Percentiles rank a stretch among this genome's conserved stretches.
These are phyloP conservation scores for Nakataea oryzae DNA, from an alignment of 2,329 filamentous ascomycete genomes.

Conservation along the genomic window DNA sequence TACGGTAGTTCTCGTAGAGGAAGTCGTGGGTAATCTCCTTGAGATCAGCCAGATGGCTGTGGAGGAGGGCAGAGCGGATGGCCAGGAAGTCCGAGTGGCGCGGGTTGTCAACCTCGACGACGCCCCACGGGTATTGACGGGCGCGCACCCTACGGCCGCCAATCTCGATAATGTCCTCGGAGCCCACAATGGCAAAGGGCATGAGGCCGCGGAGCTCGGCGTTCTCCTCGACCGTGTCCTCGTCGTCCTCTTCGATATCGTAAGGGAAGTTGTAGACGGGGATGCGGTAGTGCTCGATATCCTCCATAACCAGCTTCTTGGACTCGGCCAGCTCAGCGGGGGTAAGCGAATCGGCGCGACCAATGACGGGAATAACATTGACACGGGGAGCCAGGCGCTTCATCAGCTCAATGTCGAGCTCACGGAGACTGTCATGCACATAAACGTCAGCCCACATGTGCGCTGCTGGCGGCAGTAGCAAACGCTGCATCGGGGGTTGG, in stretches of 20 bases:
- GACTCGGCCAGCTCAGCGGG: conserved; percentile 95
- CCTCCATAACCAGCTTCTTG: conserved; percentile 99
- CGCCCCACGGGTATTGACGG: conserved; percentile 97
- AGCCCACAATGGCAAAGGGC: conserved; percentile 98
- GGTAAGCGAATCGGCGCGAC: conserved; percentile 94
- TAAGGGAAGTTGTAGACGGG: conserved; percentile 99
- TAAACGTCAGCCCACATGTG: not conserved
- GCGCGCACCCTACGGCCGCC: conserved; percentile 86
- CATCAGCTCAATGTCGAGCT: conserved; percentile 99
- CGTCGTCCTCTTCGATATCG: conserved; percentile 98
- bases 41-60: conserved; percentile 94
- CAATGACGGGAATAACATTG: conserved; percentile 98
- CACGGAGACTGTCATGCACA: conserved; percentile 63
- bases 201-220: conserved; percentile 94
- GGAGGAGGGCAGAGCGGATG: conserved; percentile 88
- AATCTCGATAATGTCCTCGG: conserved; percentile 90
- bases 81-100: conserved; percentile 97
- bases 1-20: conserved; percentile 99
- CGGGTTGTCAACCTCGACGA: conserved; percentile 98
- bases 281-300: conserved; percentile 99
- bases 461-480: no score
- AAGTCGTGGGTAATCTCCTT: conserved; percentile 99
- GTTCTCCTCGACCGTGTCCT: conserved; percentile 98
- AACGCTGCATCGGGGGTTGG: not conserved
- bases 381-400: conserved; percentile 95